phyloP scores from a whole-genome alignment of 2,329 filamentous ascomycete genomes.

The Proliferodiscus dingleyae region DNA sequence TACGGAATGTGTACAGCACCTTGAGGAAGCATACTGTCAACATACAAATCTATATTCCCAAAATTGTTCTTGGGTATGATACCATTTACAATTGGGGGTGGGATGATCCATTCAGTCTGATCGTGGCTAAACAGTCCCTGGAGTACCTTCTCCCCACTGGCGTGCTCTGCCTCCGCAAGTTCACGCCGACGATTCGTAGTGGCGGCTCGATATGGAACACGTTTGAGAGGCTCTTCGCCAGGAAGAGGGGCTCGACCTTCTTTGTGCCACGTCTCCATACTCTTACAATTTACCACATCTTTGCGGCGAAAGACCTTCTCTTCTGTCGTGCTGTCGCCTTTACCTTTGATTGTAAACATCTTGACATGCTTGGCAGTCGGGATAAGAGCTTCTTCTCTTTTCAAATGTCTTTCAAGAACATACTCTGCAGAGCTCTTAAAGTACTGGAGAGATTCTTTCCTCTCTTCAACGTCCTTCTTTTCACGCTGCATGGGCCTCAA shows the following conservation, averaged over 20 bases:
- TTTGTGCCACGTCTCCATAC: slow-evolving; percentile 95
- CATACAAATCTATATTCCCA: slow-evolving; percentile 95
- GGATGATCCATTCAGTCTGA: slow-evolving; percentile 95
- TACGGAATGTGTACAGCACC: slow-evolving; percentile 82
- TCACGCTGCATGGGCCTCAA: slow-evolving; percentile 68
- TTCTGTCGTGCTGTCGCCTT: slow-evolving; percentile 65
- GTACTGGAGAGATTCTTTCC: slow-evolving; percentile 78
- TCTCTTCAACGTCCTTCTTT: slow-evolving; percentile 68
- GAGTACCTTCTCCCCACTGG: slow-evolving; percentile 72
- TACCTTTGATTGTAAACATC: slow-evolving; percentile 68
- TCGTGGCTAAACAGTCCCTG: slow-evolving; percentile 80
- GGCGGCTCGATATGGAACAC: slow-evolving; percentile 84
- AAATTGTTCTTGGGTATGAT: slow-evolving; percentile 91
- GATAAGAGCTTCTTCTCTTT: slow-evolving; percentile 83
- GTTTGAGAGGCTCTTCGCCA: slow-evolving; percentile 74
- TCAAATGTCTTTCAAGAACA: slow-evolving; percentile 78
- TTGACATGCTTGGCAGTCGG: slow-evolving; percentile 65
- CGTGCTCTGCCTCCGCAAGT: slow-evolving; percentile 75
- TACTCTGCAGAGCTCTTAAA: slow-evolving; percentile 85
- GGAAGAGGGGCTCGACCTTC: slow-evolving; percentile 73
- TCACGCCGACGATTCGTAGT: slow-evolving; percentile 83
- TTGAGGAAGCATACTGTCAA: slow-evolving; percentile 82
- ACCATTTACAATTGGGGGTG: slow-evolving; percentile 76
- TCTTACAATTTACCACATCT: slow-evolving; percentile 82
- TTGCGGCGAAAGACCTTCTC: slow-evolving; percentile 76